Conservation (phyloP, 495 filamentous ascomycete species). For the Penicillium canariense region DNA sequence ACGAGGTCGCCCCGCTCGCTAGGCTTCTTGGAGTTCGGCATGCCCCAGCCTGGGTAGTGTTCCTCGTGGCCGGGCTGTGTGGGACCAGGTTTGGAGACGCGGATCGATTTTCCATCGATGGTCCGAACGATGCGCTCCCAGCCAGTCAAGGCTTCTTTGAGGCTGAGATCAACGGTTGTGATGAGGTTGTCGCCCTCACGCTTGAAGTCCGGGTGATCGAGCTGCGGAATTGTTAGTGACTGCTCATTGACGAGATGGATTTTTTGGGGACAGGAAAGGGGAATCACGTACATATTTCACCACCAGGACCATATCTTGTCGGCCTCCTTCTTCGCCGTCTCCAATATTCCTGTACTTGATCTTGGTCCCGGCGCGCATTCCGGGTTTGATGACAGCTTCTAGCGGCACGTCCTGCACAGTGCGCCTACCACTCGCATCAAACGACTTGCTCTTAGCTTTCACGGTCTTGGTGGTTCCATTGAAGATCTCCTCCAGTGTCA, state of each 20-base stretch:
- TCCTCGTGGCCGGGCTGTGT: conserved; percentile 80
- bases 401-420: conserved; percentile 84
- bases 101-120: conserved; percentile 84
- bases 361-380: conserved; percentile 92
- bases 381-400: conserved; percentile 91
- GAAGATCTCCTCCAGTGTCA: conserved; percentile 86
- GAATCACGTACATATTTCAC: conserved; percentile 76
- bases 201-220: conserved; percentile 75
- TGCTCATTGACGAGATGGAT: neutral
- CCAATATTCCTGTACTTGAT: conserved; percentile 96
- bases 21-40: conserved; percentile 89
- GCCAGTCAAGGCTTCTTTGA: conserved; percentile 97
- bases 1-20: conserved; percentile 81
- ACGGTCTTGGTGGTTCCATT: conserved; percentile 88
- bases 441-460: conserved; percentile 94
- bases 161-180: conserved; percentile 69
- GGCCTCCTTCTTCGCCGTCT: conserved; percentile 95
- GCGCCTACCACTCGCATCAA: conserved; percentile 77
- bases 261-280: neutral
- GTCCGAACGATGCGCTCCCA: conserved; percentile 90
- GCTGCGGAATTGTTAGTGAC: conserved; percentile 52
- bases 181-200: conserved; percentile 85
- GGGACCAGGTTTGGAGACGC: conserved; percentile 72
- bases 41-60: conserved; percentile 78
- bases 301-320: conserved; percentile 93